Percentiles rank a stretch among this genome's conserved stretches.
These are phyloP conservation scores for Gaillardinia entomophila DNA, from an alignment of 805 yeast species.

Conservation along the genomic window DNA sequence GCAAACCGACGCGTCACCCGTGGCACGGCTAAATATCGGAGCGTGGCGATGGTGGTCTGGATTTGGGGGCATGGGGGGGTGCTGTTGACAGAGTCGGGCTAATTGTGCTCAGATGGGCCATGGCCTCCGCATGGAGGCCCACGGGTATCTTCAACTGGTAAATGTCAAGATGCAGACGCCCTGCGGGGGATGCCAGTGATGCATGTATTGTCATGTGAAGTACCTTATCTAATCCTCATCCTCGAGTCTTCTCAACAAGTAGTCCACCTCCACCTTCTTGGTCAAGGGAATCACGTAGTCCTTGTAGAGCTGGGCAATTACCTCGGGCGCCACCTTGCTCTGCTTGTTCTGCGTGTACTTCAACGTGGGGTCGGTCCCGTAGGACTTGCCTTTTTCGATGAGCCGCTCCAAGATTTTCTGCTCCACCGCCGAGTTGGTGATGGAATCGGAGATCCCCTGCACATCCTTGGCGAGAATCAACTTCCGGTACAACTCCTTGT, in stretches of 20 bases:
- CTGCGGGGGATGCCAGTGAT: no score
- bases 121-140: no score
- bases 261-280: slow-evolving; percentile 91
- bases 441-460: slow-evolving; percentile 68
- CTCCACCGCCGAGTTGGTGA: slow-evolving; percentile 87
- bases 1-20: no score
- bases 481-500: slow-evolving; percentile 54
- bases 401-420: slow-evolving; percentile 74
- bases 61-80: no score
- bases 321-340: slow-evolving; percentile 76
- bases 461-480: slow-evolving; percentile 63
- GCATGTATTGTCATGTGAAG: no score
- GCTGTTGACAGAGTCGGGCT: no score
- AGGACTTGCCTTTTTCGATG: slow-evolving; percentile 72
- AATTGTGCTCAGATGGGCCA: no score
- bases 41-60: no score
- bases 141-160: no score
- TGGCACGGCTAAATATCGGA: no score
- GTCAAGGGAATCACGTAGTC: slow-evolving; percentile 91
- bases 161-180: no score
- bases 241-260: slow-evolving; percentile 76
- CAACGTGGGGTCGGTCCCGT: slow-evolving; percentile 84
- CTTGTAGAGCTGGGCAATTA: slow-evolving; percentile 75
- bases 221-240: slow-evolving; percentile 44
- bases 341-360: slow-evolving; percentile 61